Conservation (phyloP, 139 green algal species). For the Chlamydomonas asymmetrica region DNA sequence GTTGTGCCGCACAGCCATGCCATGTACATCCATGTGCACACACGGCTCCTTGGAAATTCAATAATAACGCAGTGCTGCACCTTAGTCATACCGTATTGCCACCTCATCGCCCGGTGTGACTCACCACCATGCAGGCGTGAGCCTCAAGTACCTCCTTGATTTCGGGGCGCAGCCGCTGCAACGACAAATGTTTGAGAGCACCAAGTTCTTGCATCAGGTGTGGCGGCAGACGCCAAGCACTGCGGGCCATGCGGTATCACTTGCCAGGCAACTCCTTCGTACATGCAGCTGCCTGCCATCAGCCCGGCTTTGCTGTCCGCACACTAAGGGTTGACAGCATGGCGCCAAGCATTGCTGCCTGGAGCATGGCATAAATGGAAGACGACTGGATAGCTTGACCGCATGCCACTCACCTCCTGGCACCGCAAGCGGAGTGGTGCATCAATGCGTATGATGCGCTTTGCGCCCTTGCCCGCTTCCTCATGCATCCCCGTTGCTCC, state of each 20-base stretch:
- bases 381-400: not conserved
- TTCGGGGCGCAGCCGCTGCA: slow-evolving; percentile 83
- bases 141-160: slow-evolving; percentile 87
- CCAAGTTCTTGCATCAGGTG: slow-evolving; percentile 42
- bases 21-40: too few species aligned
- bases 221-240: too few species aligned
- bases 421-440: not conserved
- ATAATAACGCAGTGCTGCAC: too few species aligned
- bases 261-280: too few species aligned
- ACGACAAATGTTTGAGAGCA: slow-evolving; percentile 78
- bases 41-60: too few species aligned
- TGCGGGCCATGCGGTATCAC: too few species aligned
- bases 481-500: not conserved
- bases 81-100: too few species aligned
- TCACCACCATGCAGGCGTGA: slow-evolving; percentile 87
- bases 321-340: not conserved
- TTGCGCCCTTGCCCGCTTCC: not conserved
- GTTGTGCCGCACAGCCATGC: too few species aligned
- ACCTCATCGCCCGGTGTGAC: too few species aligned
- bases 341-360: not conserved
- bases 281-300: not conserved
- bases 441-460: slow-evolving; percentile 50
- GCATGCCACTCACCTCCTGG: not conserved
- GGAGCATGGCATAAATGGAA: not conserved
- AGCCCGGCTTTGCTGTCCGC: not conserved